phyloP scores from a whole-genome alignment of 2,329 filamentous ascomycete genomes.

The Didymella arachidicola region DNA sequence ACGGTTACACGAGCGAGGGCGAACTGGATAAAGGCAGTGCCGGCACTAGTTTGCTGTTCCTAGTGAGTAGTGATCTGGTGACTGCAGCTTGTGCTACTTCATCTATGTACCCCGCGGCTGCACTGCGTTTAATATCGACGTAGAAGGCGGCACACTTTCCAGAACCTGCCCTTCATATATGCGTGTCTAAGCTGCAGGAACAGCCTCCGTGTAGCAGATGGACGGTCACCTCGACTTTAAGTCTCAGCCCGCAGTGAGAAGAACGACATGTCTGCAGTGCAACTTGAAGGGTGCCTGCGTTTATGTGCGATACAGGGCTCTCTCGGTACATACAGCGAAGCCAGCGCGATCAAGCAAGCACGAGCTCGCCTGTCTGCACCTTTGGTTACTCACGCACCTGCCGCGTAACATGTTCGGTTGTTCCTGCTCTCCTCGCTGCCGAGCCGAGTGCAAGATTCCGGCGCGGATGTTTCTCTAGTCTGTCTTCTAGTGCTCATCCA shows the following conservation, averaged over 20 bases:
- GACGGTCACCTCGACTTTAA: not conserved
- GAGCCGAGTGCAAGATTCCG: slow-evolving; percentile 35
- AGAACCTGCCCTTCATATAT: slow-evolving; percentile 22
- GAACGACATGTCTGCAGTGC: slow-evolving; percentile 31
- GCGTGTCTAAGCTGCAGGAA: slow-evolving; percentile 9
- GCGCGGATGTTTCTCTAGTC: slow-evolving; percentile 32
- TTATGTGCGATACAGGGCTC: slow-evolving; percentile 13
- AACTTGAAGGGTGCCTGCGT: slow-evolving; percentile 29
- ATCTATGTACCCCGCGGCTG: slow-evolving; percentile 48
- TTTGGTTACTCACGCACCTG: slow-evolving; percentile 38
- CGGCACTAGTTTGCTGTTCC: slow-evolving; percentile 14
- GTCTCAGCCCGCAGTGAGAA: not conserved
- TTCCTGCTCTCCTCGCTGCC: slow-evolving; percentile 34
- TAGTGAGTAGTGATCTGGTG: slow-evolving; percentile 32
- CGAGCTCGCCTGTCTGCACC: slow-evolving; percentile 29
- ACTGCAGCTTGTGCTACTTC: slow-evolving; percentile 39
- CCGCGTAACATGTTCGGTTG: slow-evolving; percentile 39
- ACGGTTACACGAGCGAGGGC: slow-evolving; percentile 16
- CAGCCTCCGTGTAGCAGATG: not conserved
- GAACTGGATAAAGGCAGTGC: slow-evolving; percentile 10
- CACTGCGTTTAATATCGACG: slow-evolving; percentile 37
- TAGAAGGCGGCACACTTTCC: slow-evolving; percentile 34
- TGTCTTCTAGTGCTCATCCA: slow-evolving; percentile 25
- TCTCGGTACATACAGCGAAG: slow-evolving; percentile 3
- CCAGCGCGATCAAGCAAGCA: slow-evolving; percentile 12